Evolutionary conservation across 2,329 filamentous ascomycete genomes (phyloP).

Genomic region (Pezizomycotina sp.): DNA sequence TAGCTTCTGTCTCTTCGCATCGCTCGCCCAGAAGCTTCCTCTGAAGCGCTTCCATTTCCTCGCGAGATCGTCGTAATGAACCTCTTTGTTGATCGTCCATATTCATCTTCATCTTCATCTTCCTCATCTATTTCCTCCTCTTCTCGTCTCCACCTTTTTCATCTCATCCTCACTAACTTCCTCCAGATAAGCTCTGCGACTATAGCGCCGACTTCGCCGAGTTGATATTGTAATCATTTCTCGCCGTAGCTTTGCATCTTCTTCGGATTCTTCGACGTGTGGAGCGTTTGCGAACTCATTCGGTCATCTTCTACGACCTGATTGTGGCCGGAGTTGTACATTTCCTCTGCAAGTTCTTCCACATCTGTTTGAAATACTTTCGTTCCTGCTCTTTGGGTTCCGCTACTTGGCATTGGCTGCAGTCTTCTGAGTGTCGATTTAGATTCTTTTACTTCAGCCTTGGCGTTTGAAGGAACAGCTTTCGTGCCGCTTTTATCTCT

Average conservation of each 20-base stretch:
- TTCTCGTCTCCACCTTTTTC: constrained; percentile 38
- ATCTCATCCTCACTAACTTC: constrained; percentile 36
- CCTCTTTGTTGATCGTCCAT: constrained; percentile 52
- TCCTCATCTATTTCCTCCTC: constrained; percentile 39
- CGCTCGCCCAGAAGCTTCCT: constrained; percentile 46
- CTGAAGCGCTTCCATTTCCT: constrained; percentile 74
- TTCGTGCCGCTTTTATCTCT: constrained; percentile 8
- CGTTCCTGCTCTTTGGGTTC: constrained; percentile 3
- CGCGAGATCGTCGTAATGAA: constrained; percentile 56
- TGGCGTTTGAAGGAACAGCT: not conserved
- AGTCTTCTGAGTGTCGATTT: constrained; percentile 3
- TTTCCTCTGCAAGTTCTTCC: constrained; percentile 9
- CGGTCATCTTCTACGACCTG: constrained; percentile 27
- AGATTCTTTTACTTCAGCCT: constrained; percentile 8
- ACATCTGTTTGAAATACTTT: constrained; percentile 7
- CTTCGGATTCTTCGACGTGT: constrained; percentile 50
- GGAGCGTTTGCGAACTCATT: constrained; percentile 13
- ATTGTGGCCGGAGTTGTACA: constrained; percentile 10
- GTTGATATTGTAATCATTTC: constrained; percentile 83
- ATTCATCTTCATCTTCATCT: constrained; percentile 55
- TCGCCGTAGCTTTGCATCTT: constrained; percentile 62
- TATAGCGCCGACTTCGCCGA: constrained; percentile 76
- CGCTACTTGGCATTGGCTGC: constrained; percentile 1
- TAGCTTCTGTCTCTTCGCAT: constrained; percentile 36
- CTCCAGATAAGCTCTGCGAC: constrained; percentile 77